A percentile compares a stretch with the other conserved stretches of the same genome.
Evolutionary conservation across 2,329 filamentous ascomycete species (phyloP).

Genomic region (Mariannaea elegans): DNA sequence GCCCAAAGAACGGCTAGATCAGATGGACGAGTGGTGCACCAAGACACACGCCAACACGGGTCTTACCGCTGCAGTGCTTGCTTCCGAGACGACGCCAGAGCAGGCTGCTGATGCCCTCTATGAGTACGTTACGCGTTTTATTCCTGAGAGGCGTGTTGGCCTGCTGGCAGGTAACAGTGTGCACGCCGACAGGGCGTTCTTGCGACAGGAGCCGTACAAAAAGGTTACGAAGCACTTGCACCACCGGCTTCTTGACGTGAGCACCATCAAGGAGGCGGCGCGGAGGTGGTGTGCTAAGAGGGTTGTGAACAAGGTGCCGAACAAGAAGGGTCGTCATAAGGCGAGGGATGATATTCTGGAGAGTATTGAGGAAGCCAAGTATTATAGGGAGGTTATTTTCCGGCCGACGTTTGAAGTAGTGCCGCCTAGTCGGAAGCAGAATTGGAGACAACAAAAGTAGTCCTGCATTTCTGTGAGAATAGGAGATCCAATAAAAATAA

Average conservation of each 20-base stretch:
- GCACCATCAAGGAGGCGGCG: conserved; percentile 89
- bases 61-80: conserved; percentile 78
- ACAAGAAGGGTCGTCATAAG: conserved; percentile 81
- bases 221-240: conserved; percentile 80
- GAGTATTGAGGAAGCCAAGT: conserved; percentile 91
- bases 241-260: conserved; percentile 92
- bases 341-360: conserved; percentile 91
- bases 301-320: conserved; percentile 66
- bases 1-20: conserved; percentile 71
- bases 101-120: conserved; percentile 78
- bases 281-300: conserved; percentile 73
- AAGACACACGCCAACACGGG: conserved; percentile 82
- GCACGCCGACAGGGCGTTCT: conserved; percentile 86
- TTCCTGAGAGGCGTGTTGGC: conserved; percentile 72
- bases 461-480: too few relatives aligned
- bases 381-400: conserved; percentile 80
- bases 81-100: conserved; percentile 76
- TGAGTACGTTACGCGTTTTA: conserved; percentile 76
- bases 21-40: conserved; percentile 91
- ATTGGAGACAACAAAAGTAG: conserved; percentile 9
- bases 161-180: conserved; percentile 93
- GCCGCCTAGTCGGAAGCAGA: conserved; percentile 28
- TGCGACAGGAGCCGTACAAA: conserved; percentile 77
- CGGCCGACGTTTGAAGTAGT: conserved; percentile 37
- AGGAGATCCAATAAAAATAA: too few relatives aligned